phyloP scores from a whole-genome alignment of 257 asterid species.

The Nicotiana paniculata region DNA sequence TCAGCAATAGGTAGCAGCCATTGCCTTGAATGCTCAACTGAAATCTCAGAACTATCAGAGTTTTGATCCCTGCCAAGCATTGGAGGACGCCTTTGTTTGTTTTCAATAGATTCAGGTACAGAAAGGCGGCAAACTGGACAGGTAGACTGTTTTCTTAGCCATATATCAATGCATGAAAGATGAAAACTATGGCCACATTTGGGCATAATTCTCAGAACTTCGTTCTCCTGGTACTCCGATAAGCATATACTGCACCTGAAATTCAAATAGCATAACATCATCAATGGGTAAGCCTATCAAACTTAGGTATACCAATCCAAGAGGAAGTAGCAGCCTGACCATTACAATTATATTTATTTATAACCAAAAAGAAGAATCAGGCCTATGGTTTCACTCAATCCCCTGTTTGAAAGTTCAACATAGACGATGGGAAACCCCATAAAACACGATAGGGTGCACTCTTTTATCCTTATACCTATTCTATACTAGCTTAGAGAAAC shows the following conservation, averaged over 20 bases:
- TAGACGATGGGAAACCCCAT: background rate
- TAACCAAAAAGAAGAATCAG: background rate
- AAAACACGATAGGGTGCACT: background rate
- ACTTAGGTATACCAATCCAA: background rate
- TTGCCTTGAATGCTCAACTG: constrained; percentile 40
- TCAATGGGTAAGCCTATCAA: background rate
- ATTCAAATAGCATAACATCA: constrained; percentile 9
- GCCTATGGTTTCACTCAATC: background rate
- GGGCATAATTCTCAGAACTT: constrained; percentile 75
- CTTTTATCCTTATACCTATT: background rate
- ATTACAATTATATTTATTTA: background rate
- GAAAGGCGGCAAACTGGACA: constrained; percentile 91
- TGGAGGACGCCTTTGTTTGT: constrained; percentile 27
- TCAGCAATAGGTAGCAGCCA: constrained; percentile 40
- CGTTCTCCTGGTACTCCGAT: constrained; percentile 76
- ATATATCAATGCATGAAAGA: constrained; percentile 70
- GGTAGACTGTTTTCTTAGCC: constrained; percentile 82
- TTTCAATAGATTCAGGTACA: constrained; percentile 40
- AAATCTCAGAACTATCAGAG: constrained; percentile 34
- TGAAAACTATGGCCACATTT: constrained; percentile 83
- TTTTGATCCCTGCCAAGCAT: constrained; percentile 29
- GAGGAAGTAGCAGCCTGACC: background rate
- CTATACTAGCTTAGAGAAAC: background rate
- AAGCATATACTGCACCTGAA: constrained; percentile 75
- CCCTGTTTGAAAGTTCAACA: background rate